Evolutionary conservation across 2,329 filamentous ascomycete species (phyloP).

Genomic region (Bipolaris sorokiniana): DNA sequence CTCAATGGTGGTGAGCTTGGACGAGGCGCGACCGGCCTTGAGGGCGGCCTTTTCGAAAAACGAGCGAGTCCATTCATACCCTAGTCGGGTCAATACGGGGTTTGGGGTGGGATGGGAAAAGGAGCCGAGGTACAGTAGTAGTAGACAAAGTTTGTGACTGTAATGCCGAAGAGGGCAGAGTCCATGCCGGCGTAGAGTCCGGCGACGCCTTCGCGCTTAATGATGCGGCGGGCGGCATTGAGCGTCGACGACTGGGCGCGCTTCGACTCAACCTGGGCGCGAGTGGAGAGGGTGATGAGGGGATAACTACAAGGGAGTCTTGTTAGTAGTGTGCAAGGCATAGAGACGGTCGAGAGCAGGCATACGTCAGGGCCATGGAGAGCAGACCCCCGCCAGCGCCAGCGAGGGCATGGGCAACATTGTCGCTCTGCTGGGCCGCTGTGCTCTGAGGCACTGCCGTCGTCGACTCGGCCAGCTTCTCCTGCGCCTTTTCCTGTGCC

Average conservation of each 20-base stretch:
- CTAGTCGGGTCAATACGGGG: conserved; percentile 37
- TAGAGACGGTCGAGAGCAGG: not conserved
- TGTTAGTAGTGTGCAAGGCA: conserved; percentile 12
- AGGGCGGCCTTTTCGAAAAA: conserved; percentile 81
- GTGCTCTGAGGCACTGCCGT: conserved; percentile 59
- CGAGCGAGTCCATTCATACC: conserved; percentile 95
- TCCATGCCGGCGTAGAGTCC: conserved; percentile 94
- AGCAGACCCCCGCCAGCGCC: conserved; percentile 92
- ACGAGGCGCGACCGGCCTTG: conserved; percentile 73
- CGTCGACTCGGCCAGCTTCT: conserved; percentile 46
- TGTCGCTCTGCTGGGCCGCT: conserved; percentile 85
- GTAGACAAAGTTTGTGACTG: conserved; percentile 98
- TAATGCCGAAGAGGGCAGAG: conserved; percentile 95
- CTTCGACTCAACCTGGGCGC: conserved; percentile 96
- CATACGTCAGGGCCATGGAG: conserved; percentile 92
- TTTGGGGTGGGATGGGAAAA: not conserved
- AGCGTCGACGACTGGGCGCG: conserved; percentile 85
- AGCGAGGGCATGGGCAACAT: conserved; percentile 92
- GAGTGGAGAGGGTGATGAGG: conserved; percentile 94
- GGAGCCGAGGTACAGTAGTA: conserved; percentile 76
- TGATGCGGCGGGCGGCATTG: conserved; percentile 81
- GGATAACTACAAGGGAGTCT: conserved; percentile 71
- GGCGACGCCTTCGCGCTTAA: conserved; percentile 86
- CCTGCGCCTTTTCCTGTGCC: conserved; percentile 38
- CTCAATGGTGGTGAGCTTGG: conserved; percentile 88